Evolutionary conservation across 2,329 filamentous ascomycete species (phyloP), one percentile per base, ranked within the genome.

Genomic region (Aureobasidium sp.): DNA sequence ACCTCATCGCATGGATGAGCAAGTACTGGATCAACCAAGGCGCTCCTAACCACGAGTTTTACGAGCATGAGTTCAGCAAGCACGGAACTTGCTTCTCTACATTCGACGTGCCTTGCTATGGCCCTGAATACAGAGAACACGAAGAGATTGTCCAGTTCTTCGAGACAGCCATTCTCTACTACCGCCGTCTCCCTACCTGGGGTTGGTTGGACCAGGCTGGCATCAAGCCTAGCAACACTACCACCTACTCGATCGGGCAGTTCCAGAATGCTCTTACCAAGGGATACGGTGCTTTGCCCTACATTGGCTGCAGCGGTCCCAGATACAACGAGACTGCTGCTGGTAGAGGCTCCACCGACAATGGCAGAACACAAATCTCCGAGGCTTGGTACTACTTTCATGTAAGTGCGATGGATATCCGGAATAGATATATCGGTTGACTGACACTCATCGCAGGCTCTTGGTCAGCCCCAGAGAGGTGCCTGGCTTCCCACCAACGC

Each of bases 321-420:
- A 70, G 77, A 27, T 88, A 79, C 71, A 88, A 87, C 69, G 75
- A 79, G 65, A 88, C 85, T 16, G 77, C 70, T 25, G 82, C 79
- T 8, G 85, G 86, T 2, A 77, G 73, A 63, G 80, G 66, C 55
- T 68, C 78, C 3, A 67, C 68, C 2, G 85, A 88, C 67, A 79
- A 75, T 61, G 85, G 86, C 2, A 74, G 74, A 64, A 87, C 84
- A 1, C 76, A 80, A 36, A 66, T 88, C 50, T 79, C 71, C 63
- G 86, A 89, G 77, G 77, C 86, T 13, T 88, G 85, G 84, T 88
- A 88, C 69, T 87, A 86, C 68, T 79, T 82, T 70, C 80, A 87
- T 71, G 81, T 83, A 59, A 67, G 68, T 65, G 15, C 29, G 7
- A 32, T 30, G 10, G 6, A 10, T 10, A 27, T 4, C 15, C 48